phyloP scores from a whole-genome alignment of 345 rosid species.

The Raphanus sativus region DNA sequence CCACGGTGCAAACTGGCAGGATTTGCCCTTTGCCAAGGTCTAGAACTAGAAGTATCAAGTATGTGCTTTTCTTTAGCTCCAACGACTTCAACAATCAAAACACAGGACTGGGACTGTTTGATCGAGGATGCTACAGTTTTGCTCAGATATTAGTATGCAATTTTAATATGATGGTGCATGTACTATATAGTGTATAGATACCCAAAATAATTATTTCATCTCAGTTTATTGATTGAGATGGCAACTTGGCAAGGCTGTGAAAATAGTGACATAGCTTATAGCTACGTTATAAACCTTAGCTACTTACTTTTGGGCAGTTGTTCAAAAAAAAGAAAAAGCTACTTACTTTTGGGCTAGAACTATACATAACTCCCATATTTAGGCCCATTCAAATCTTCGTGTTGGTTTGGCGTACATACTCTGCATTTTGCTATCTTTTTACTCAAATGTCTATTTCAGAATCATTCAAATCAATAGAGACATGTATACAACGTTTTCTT shows the following conservation, averaged over 20 bases:
- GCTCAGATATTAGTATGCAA: not conserved
- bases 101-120: slow-evolving; percentile 52
- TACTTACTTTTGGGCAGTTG: too few relatives aligned
- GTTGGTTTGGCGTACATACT: too few relatives aligned
- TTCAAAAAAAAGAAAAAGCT: too few relatives aligned
- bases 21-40: slow-evolving; percentile 36
- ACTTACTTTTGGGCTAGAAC: too few relatives aligned
- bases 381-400: too few relatives aligned
- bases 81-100: slow-evolving; percentile 42
- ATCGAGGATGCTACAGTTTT: slow-evolving; percentile 31
- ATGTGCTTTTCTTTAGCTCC: slow-evolving; percentile 32
- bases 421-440: not conserved
- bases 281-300: too few relatives aligned
- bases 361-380: too few relatives aligned
- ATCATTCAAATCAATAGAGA: not conserved
- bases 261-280: too few relatives aligned
- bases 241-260: too few relatives aligned
- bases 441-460: not conserved
- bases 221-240: too few relatives aligned
- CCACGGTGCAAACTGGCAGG: slow-evolving; percentile 24
- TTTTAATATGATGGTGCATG: not conserved
- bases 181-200: too few relatives aligned
- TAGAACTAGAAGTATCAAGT: slow-evolving; percentile 35
- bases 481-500: not conserved
- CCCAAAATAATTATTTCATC: too few relatives aligned